phyloP scores from a whole-genome alignment of 108 stramenopile genomes.

The Chaetoceros muelleri region DNA sequence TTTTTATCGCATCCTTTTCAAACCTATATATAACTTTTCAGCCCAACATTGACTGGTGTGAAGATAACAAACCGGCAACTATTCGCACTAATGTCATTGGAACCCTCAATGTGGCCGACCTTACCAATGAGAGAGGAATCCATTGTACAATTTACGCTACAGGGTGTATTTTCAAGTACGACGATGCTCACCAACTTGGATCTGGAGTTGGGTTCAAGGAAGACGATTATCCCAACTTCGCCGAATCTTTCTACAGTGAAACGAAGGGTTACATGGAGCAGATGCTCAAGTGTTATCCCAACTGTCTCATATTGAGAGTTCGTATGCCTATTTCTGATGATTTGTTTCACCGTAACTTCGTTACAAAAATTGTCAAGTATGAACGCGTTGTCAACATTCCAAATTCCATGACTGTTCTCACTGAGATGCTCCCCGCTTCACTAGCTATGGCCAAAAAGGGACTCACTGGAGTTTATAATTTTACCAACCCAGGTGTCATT shows the following conservation, averaged over 20 bases:
- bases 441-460: constrained; percentile 87
- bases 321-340: constrained; percentile 99
- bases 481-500: constrained; percentile 99
- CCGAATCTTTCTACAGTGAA: constrained; percentile 94
- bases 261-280: constrained; percentile 99
- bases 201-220: constrained; percentile 95
- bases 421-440: constrained; percentile 94
- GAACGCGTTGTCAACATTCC: constrained; percentile 95
- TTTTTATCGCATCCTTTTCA: too few species aligned
- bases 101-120: constrained; percentile 90
- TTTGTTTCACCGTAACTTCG: constrained; percentile 92
- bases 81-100: constrained; percentile 97
- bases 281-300: constrained; percentile 81
- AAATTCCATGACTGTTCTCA: constrained; percentile 97
- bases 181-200: constrained; percentile 85
- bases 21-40: too few species aligned
- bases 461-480: constrained; percentile 96
- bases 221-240: constrained; percentile 94
- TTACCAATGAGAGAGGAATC: constrained; percentile 73
- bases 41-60: constrained; percentile 99
- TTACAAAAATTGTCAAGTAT: constrained; percentile 99
- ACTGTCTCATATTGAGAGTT: constrained; percentile 88
- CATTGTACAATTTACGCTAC: constrained; percentile 98
- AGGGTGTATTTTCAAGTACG: constrained; percentile 99
- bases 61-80: constrained; percentile 91